Conservation (phyloP, 192 early-diverging fungal species). For the Backusella mclennaniae region DNA sequence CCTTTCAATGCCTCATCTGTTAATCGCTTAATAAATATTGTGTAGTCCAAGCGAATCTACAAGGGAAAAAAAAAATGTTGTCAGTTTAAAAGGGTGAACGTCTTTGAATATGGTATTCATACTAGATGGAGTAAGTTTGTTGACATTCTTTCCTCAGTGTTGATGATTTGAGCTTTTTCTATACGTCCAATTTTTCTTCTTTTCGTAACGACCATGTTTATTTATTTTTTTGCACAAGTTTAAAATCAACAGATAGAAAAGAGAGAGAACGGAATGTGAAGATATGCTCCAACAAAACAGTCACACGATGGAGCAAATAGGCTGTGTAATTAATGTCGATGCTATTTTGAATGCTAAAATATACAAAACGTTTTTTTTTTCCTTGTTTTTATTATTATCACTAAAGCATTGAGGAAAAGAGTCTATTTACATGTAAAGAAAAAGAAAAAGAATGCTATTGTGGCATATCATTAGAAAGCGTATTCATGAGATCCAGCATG, state of each 20-base stretch:
- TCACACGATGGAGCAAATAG: too few species aligned
- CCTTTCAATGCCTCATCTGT: neutral
- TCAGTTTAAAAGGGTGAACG: neutral
- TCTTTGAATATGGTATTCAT: neutral
- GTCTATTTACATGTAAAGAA: neutral
- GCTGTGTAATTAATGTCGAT: too few species aligned
- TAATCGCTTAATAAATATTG: slow-evolving; percentile 4
- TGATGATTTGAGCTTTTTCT: neutral
- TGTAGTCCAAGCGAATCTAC: slow-evolving; percentile 18
- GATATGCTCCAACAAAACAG: too few species aligned
- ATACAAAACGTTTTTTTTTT: neutral
- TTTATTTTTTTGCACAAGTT: too few species aligned
- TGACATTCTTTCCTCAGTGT: neutral
- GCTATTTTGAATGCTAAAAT: neutral
- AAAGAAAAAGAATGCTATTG: neutral
- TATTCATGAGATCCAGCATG: slow-evolving; percentile 26
- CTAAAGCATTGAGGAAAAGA: neutral
- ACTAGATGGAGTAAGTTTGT: neutral
- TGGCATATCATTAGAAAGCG: slow-evolving; percentile 9
- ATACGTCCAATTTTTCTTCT: too few species aligned
- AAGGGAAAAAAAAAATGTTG: neutral
- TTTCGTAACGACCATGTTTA: too few species aligned
- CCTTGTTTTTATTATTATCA: neutral
- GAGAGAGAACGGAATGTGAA: too few species aligned
- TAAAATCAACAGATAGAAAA: too few species aligned